Base-by-base conservation (phyloP, 495 filamentous ascomycete genomes). In the Aspergillus coremiiformis region DNA sequence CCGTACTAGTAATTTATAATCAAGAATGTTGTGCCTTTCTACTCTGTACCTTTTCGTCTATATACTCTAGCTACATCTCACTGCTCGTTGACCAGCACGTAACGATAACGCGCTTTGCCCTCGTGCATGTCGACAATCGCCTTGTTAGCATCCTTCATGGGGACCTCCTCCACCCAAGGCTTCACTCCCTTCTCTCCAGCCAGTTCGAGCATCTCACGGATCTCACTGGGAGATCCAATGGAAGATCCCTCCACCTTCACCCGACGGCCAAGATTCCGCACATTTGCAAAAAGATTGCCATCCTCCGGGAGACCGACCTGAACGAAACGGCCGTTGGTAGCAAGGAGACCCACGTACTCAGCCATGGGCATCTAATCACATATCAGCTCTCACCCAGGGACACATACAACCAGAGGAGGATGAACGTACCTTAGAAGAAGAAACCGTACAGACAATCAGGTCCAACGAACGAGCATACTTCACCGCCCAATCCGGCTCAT, bases 381-480 rank as follows among this genome's bases (percentile, higher is more conserved):
- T 30, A 19, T 57, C 14, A 53, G 24, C 22, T n/a, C n/a, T n/a
- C n/a, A n/a, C n/a, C n/a, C n/a, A n/a, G n/a, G n/a, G n/a, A n/a
- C n/a, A n/a, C n/a, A n/a, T n/a, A n/a, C n/a, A n/a, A n/a, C n/a
- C n/a, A n/a, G n/a, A n/a, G n/a, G n/a, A 8, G 1, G 41, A 39
- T 22, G 27, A 53, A 10, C 63, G 53, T 49, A 69, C 69, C 66
- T 85, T 80, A 0, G 78, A 73, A 24, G 75, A 79, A 20, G 85
- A 90, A 15, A 89, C 86, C n/a, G 89, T 95, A 58, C 70, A 85
- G 42, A 95, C 64, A 59, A 95, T 89, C 15, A 96, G 66, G 60
- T 96, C 91, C 54, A 96, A 66, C 19, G 78, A 78, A n/a, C 77
- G 68, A 1, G 74, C 63, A 55, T 92, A 70, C 60, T 81, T 83